These are phyloP conservation scores for Claviceps sp. DNA, from an alignment of 2,329 filamentous ascomycete genomes.

Conservation along the genomic window DNA sequence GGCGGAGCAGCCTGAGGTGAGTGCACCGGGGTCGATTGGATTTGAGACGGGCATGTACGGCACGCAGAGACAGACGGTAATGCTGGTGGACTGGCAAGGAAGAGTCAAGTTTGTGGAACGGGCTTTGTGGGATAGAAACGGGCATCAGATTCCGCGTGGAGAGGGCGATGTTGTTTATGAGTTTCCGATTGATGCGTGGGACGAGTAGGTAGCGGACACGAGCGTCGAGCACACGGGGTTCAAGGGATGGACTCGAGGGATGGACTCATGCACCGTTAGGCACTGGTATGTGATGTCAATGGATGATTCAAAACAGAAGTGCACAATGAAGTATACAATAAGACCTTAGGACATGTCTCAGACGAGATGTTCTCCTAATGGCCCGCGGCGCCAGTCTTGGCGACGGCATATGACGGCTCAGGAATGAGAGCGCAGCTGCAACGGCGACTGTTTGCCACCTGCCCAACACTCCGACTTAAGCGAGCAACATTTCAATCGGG, in stretches of 20 bases:
- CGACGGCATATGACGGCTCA: too few relatives aligned
- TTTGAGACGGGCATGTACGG: conserved; percentile 50
- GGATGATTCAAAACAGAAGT: too few relatives aligned
- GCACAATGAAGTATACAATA: too few relatives aligned
- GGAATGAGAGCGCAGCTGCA: not conserved
- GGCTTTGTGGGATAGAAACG: conserved; percentile 45
- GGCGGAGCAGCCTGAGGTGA: conserved; percentile 25
- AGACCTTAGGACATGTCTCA: too few relatives aligned
- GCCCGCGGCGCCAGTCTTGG: too few relatives aligned
- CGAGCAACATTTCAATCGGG: not conserved
- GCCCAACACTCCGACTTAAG: not conserved
- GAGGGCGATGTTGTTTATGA: conserved; percentile 41
- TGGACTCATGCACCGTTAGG: too few relatives aligned
- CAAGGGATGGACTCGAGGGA: too few relatives aligned
- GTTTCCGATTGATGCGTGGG: conserved; percentile 44
- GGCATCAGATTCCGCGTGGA: conserved; percentile 38
- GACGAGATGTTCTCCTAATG: not conserved
- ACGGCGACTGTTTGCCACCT: conserved; percentile 2
- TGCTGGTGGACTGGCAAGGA: conserved; percentile 50
- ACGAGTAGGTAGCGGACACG: conserved; percentile 11
- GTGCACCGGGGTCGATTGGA: conserved; percentile 15
- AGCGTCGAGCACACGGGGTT: too few relatives aligned
- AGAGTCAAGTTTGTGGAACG: conserved; percentile 47
- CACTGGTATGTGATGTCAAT: too few relatives aligned
- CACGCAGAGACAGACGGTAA: conserved; percentile 50